A percentile compares a stretch with the other conserved stretches of the same genome.
Evolutionary conservation across 352 stramenopile species (phyloP).

Genomic region (Salisapilia sapeloensis): DNA sequence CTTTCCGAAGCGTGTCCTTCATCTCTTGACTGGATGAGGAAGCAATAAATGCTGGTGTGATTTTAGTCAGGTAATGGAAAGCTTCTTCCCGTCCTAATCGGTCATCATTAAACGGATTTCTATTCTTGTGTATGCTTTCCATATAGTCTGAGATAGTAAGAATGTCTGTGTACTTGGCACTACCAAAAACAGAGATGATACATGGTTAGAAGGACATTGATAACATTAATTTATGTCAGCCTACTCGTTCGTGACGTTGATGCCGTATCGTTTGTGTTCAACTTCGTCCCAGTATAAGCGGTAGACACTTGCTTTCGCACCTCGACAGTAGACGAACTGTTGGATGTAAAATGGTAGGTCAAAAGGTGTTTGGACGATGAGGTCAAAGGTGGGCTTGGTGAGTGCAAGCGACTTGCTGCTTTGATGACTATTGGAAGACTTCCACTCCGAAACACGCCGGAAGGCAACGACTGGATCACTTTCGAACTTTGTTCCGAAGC

Average conservation of each 20-base stretch:
- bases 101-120: too few species aligned
- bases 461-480: conserved; percentile 33
- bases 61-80: too few species aligned
- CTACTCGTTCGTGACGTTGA: conserved; percentile 66
- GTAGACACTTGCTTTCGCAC: conserved; percentile 49
- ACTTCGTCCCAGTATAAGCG: conserved; percentile 36
- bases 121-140: too few species aligned
- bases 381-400: conserved; percentile 31
- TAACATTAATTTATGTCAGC: conserved; percentile 2
- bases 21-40: conserved; percentile 16
- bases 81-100: too few species aligned
- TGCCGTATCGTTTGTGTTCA: conserved; percentile 34
- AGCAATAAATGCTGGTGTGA: too few species aligned
- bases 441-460: conserved; percentile 34
- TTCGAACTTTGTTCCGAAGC: conserved; percentile 4
- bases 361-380: conserved; percentile 26
- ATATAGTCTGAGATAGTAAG: too few species aligned
- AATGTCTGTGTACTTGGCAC: too few species aligned
- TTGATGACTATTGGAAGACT: conserved; percentile 9
- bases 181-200: too few species aligned
- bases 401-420: conserved; percentile 42
- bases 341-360: conserved; percentile 48
- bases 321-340: conserved; percentile 53
- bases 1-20: conserved; percentile 12
- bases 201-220: too few species aligned